These are phyloP conservation scores for Phlebiopsis gigantea DNA, from an alignment of 768 basidiomycete genomes.

Conservation along the genomic window DNA sequence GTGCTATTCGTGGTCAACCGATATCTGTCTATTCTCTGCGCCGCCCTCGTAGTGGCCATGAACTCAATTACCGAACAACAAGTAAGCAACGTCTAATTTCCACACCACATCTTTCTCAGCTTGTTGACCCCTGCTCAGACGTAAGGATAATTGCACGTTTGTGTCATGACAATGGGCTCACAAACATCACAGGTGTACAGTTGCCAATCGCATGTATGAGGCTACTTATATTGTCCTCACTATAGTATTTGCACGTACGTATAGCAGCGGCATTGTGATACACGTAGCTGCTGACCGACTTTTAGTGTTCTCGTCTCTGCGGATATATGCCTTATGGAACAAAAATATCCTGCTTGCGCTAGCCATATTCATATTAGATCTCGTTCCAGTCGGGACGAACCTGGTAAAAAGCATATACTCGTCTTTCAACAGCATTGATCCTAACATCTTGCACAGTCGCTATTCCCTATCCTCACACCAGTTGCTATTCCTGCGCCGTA, in stretches of 20 bases:
- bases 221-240: background rate
- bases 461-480: background rate
- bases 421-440: background rate
- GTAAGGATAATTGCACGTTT: background rate
- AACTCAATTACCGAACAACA: background rate
- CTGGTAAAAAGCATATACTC: background rate
- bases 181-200: background rate
- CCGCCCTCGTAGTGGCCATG: background rate
- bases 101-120: background rate
- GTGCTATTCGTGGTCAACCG: conserved; percentile 1
- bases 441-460: background rate
- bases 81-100: too few relatives aligned
- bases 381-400: conserved; percentile 6
- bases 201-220: background rate
- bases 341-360: background rate
- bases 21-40: background rate
- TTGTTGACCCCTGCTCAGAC: background rate
- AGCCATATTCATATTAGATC: background rate
- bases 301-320: conserved; percentile 2
- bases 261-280: background rate
- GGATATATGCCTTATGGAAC: conserved; percentile 5
- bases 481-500: background rate
- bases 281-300: background rate
- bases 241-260: conserved; percentile 2
- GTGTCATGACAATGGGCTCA: background rate